phyloP scores from a whole-genome alignment of 768 basidiomycete genomes.

The Strobilomyces confusus region DNA sequence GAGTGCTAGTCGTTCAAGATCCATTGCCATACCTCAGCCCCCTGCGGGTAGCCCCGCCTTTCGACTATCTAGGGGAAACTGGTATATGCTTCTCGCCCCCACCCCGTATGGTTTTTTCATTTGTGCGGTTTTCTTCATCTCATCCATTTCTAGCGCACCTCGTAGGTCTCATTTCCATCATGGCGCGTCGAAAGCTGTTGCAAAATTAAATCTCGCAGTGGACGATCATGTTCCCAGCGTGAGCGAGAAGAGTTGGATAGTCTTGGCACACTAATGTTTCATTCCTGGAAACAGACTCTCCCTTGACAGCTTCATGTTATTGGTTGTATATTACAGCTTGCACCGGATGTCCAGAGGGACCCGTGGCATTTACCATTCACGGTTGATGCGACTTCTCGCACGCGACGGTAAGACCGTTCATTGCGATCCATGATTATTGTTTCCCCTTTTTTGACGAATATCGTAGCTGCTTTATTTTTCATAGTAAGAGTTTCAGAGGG shows the following conservation, averaged over 20 bases:
- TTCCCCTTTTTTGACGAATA: too few species aligned
- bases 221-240: constrained; percentile 13
- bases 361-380: too few species aligned
- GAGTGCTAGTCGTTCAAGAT: neutral
- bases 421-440: too few species aligned
- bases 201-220: constrained; percentile 11
- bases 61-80: constrained; percentile 6
- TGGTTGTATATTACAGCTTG: neutral
- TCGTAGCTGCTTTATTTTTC: too few species aligned
- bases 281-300: constrained; percentile 8
- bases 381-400: too few species aligned
- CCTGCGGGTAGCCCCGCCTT: neutral
- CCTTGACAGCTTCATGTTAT: constrained; percentile 14
- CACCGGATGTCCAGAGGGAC: too few species aligned
- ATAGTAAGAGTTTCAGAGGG: too few species aligned
- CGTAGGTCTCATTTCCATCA: constrained; percentile 7
- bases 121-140: neutral
- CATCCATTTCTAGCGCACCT: neutral
- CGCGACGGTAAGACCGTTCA: too few species aligned
- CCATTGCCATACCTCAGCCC: neutral
- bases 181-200: neutral
- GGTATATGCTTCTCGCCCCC: constrained; percentile 9
- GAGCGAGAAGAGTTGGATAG: neutral
- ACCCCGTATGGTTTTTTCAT: constrained; percentile 8
- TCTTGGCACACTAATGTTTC: neutral